Evolutionary conservation across 148 eudicot genomes (phyloP).

Genomic region (Pharnaceum exiguum): DNA sequence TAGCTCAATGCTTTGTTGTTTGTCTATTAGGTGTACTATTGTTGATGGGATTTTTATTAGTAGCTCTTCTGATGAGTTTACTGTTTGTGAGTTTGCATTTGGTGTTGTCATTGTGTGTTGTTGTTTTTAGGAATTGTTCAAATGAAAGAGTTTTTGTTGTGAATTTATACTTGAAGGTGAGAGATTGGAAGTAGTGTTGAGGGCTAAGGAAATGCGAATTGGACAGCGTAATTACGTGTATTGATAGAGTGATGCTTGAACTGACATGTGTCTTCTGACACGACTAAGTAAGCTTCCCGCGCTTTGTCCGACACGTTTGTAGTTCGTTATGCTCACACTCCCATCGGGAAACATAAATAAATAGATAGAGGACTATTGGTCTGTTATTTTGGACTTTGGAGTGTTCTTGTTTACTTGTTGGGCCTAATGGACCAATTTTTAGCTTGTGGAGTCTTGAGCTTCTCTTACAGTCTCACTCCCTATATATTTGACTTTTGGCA

Average conservation of each 20-base stretch:
- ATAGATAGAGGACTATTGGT: too few relatives aligned
- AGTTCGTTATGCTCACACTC: too few relatives aligned
- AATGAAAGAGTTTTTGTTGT: background rate
- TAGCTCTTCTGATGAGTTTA: slow-evolving; percentile 49
- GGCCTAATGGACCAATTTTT: too few relatives aligned
- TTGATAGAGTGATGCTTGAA: background rate
- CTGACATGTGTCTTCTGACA: background rate
- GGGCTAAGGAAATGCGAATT: slow-evolving; percentile 10
- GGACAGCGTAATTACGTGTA: background rate
- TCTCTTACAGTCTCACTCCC: too few relatives aligned
- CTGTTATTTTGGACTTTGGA: too few relatives aligned
- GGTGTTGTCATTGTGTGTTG: background rate
- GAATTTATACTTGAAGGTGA: background rate
- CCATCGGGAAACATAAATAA: too few relatives aligned
- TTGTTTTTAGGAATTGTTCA: slow-evolving; percentile 2
- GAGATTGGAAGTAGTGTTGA: background rate
- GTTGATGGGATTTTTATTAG: slow-evolving; percentile 48
- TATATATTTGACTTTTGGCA: too few relatives aligned
- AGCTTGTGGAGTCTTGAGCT: too few relatives aligned
- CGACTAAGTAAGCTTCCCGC: slow-evolving; percentile 8
- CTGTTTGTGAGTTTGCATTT: background rate
- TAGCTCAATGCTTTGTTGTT: slow-evolving; percentile 54
- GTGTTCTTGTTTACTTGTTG: too few relatives aligned
- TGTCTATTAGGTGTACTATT: slow-evolving; percentile 62
- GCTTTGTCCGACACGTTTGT: slow-evolving; percentile 10